Base-by-base conservation (phyloP, 2,329 filamentous ascomycete species). In the Xylaria sp. region DNA sequence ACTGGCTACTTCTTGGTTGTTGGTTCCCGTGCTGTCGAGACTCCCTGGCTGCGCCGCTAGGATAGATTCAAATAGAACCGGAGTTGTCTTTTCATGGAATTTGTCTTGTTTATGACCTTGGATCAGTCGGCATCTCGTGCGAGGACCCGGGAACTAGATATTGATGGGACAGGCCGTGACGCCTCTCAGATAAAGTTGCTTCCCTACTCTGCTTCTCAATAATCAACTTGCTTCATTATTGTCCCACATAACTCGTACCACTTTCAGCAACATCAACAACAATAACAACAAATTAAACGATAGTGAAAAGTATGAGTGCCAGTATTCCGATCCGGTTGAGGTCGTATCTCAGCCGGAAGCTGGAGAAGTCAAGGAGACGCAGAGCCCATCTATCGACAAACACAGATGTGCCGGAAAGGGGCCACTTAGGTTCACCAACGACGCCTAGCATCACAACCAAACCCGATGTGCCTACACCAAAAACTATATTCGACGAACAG, bases 291-390 rank as follows among this genome's bases (percentile, higher is more conserved):
- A 36, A 9, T 6, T 55, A 51, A 47, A 31, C 27, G 7, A 38
- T 36, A n/a, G 29, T 45, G 7, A 38, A 31, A 53, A 68, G 67
- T 13, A 76, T 76, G 74, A 68, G 72, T 47, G 53, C 73, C 38
- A 54, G 63, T 10, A 65, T 74, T 20, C 38, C 69, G 29, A 72
- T 67, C 5, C 72, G 71, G 39, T 60, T 75, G n/a, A 74, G 54
- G 54, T 70, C 72, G 20, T 73, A 74, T 61, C 66, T 76, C 58
- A 72, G 66, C 20, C 69, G 57, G 22, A 68, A 67, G 54, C 59
- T 71, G 20, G 61, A 61, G 27, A 75, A 70, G 64, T 72, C 66
- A 39, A 72, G 57, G 60, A 70, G 64, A 62, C 47, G 63, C 62
- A 71, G 51, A 13, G 65, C 27, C n/a, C 56, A 61, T 10, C 51